Evolutionary conservation across 148 eudicot species (phyloP).

Genomic region (Chenopodium berlandieri): DNA sequence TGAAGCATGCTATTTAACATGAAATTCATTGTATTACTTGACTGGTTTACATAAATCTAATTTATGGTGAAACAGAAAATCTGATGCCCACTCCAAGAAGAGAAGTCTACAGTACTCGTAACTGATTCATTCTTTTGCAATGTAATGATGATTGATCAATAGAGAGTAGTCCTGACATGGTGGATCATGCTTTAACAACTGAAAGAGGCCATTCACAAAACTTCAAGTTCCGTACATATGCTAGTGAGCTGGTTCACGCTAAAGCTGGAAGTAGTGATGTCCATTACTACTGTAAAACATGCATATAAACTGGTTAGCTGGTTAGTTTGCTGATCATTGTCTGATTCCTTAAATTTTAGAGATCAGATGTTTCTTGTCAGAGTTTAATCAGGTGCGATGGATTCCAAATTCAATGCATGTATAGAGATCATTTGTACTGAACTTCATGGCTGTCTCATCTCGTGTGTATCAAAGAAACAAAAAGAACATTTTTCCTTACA

Average conservation of each 20-base stretch:
- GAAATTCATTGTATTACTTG: neutral
- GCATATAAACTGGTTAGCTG: conserved; percentile 19
- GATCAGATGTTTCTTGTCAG: conserved; percentile 7
- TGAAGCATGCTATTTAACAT: neutral
- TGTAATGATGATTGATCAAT: conserved; percentile 8
- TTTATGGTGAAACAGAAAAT: conserved; percentile 27
- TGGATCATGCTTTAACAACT: conserved; percentile 7
- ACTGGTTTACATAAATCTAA: conserved; percentile 4
- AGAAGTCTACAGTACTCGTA: conserved; percentile 37
- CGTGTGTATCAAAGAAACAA: neutral
- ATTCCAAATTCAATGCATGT: conserved; percentile 25
- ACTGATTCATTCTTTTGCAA: conserved; percentile 17
- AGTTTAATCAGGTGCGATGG: conserved; percentile 11
- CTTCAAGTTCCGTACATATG: conserved; percentile 30
- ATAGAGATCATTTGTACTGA: conserved; percentile 23
- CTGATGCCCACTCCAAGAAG: conserved; percentile 38
- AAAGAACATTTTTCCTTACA: neutral
- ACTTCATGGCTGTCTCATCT: neutral
- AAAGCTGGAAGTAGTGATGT: conserved; percentile 16
- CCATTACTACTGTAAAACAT: conserved; percentile 14
- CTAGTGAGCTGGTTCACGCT: conserved; percentile 16
- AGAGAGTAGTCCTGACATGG: conserved; percentile 14
- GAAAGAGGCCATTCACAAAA: conserved; percentile 4
- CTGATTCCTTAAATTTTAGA: conserved; percentile 13
- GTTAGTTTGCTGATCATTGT: conserved; percentile 19